Evolutionary conservation across 768 basidiomycete species (phyloP).

Genomic region (Strobilomyces confusus): DNA sequence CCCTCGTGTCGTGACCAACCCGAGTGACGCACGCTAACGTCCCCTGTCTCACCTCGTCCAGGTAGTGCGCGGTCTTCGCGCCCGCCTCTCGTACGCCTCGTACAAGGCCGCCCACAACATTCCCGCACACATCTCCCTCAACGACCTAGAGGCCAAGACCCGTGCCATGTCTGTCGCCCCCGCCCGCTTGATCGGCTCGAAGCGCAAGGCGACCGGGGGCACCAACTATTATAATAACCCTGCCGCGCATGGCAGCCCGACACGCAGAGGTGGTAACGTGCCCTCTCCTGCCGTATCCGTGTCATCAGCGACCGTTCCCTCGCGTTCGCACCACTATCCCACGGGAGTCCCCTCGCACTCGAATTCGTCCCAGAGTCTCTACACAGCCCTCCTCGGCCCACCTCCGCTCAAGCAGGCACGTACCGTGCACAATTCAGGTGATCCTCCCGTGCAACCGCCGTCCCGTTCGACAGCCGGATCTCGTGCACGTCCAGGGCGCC

Average conservation of each 20-base stretch:
- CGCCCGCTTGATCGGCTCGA: constrained; percentile 53
- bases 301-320: constrained; percentile 27
- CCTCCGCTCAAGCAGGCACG: constrained; percentile 74
- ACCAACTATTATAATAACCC: constrained; percentile 51
- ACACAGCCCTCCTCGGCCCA: constrained; percentile 69
- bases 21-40: constrained; percentile 20
- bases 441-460: constrained; percentile 59
- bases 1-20: constrained; percentile 8
- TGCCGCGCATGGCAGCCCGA: constrained; percentile 41
- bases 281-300: constrained; percentile 33
- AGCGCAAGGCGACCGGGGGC: constrained; percentile 45
- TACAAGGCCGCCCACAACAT: constrained; percentile 80
- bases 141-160: constrained; percentile 67
- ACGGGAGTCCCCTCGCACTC: constrained; percentile 33
- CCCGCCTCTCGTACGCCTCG: constrained; percentile 77
- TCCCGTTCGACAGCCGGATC: constrained; percentile 33
- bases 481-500: constrained; percentile 21
- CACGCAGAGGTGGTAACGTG: constrained; percentile 43
- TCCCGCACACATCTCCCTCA: constrained; percentile 56
- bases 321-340: constrained; percentile 44
- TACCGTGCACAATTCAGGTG: constrained; percentile 71
- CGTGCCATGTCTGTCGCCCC: constrained; percentile 41
- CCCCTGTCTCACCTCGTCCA: constrained; percentile 37
- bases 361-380: constrained; percentile 57
- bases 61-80: constrained; percentile 78